Evolutionary conservation across 768 basidiomycete species (phyloP).

Genomic region (Russula dissimulans): DNA sequence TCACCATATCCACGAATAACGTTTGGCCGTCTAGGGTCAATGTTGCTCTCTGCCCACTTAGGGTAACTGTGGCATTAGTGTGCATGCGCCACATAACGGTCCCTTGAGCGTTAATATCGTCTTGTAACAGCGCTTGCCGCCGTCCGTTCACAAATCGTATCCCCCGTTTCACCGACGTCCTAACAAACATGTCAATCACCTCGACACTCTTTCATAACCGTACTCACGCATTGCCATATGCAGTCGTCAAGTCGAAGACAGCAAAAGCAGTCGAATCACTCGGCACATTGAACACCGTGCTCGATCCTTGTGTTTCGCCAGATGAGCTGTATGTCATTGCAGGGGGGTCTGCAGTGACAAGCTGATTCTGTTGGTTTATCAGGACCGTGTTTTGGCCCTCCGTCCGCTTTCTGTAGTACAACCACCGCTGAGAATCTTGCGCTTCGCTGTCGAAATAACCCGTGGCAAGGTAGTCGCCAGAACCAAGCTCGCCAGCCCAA

Average conservation of each 20-base stretch:
- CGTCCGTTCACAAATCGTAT: slow-evolving; percentile 75
- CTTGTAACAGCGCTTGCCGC: slow-evolving; percentile 84
- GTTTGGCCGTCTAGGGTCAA: slow-evolving; percentile 63
- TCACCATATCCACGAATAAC: slow-evolving; percentile 56
- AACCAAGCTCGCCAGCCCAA: slow-evolving; percentile 93
- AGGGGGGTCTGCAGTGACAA: slow-evolving; percentile 63
- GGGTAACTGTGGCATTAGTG: slow-evolving; percentile 80
- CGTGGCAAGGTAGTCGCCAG: slow-evolving; percentile 67
- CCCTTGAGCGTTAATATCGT: slow-evolving; percentile 63
- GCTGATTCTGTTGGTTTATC: slow-evolving; percentile 69
- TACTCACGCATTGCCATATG: slow-evolving; percentile 67
- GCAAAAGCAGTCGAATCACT: slow-evolving; percentile 72
- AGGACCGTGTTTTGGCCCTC: slow-evolving; percentile 96
- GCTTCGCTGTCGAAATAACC: slow-evolving; percentile 72
- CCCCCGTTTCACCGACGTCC: slow-evolving; percentile 73
- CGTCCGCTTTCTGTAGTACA: slow-evolving; percentile 93
- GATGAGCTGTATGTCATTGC: slow-evolving; percentile 46
- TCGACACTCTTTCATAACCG: neutral
- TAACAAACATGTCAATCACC: slow-evolving; percentile 24
- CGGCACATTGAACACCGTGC: slow-evolving; percentile 62
- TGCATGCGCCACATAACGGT: slow-evolving; percentile 86
- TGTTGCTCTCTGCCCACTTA: slow-evolving; percentile 56
- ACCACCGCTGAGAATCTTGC: slow-evolving; percentile 69
- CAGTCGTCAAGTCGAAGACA: slow-evolving; percentile 64
- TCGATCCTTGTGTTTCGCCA: slow-evolving; percentile 62